Base-by-base conservation (phyloP, 306 rosid species). In the barrel medic (Medicago truncatula) region DNA sequence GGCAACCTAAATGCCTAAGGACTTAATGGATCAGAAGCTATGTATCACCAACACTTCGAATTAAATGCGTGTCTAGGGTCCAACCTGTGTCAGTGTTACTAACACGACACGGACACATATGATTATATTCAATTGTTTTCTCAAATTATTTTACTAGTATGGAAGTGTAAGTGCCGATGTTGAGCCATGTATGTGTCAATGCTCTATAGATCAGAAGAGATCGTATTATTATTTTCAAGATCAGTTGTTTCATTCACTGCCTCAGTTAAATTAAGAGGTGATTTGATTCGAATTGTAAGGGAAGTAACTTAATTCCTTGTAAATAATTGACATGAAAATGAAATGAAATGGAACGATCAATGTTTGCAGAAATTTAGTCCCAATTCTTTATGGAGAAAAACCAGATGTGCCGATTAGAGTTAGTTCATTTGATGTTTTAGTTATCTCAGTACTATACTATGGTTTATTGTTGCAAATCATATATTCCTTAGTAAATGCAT, bases 1-100 rank as follows among this genome's bases (percentile, higher is more conserved):
- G 88, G 38, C 86, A 85, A 15, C 86, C 80, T 82, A 93, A 64
- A 85, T 90, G 89, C 86, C 76, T 67, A 64, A 73, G 28, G 82
- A 83, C 70, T 79, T 60, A 20, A 61, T 61, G 6, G 43, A 61
- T n/a, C 14, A 60, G 15, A 21, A 57, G 62, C 9, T 57, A 57
- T 21, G 62, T 2, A 12, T 10, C 36, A 21, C 63, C 1, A 9
- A 58, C 4, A 23, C 15, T 50, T 50, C 10, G 0, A 20, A 50
- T 50, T 50, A 6, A 2, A 50, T 18, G 38, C n/a, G 63, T 21
- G 8, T 57, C 15, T 10, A 36, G 38, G 16, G 8, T 50, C 9
- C 2, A 1, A 46, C 16, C 4, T 1, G 21, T n/a, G 9, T 7
- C 21, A 6, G 4, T 50, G 57, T 50, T 8, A 54, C 7, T 8